Evolutionary conservation across 179 eudicot species (phyloP).

Genomic region (Silene coronaria): DNA sequence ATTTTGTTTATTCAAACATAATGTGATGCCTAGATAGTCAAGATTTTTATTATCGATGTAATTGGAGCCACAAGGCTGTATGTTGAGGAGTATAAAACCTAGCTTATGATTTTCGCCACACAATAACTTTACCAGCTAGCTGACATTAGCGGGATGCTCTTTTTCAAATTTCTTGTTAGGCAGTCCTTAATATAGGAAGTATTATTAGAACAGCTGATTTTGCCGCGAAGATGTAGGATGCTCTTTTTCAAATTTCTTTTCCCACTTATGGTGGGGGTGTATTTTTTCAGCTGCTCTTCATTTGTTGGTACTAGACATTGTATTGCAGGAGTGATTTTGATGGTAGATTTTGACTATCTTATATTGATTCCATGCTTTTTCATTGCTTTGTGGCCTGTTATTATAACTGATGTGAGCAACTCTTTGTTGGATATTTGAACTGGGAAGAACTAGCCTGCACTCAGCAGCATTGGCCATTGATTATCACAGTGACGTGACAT

Average conservation of each 20-base stretch:
- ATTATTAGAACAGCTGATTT: background rate
- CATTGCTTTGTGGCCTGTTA: no score
- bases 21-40: background rate
- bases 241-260: background rate
- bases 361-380: background rate
- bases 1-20: background rate
- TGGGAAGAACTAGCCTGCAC: background rate
- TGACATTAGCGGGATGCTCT: background rate
- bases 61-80: no score
- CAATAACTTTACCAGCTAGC: no score
- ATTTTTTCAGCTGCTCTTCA: background rate
- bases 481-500: background rate
- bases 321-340: background rate
- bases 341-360: background rate
- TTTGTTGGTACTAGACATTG: background rate
- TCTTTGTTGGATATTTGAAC: slow-evolving; percentile 3
- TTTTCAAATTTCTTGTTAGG: no score
- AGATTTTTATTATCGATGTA: background rate
- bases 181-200: background rate
- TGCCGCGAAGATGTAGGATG: background rate
- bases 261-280: background rate
- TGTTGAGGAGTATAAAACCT: background rate
- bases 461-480: background rate
- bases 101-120: no score
- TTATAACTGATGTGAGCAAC: background rate